These are phyloP conservation scores for Solanum corneliomulleri DNA, from an alignment of 257 asterid species.

Conservation along the genomic window DNA sequence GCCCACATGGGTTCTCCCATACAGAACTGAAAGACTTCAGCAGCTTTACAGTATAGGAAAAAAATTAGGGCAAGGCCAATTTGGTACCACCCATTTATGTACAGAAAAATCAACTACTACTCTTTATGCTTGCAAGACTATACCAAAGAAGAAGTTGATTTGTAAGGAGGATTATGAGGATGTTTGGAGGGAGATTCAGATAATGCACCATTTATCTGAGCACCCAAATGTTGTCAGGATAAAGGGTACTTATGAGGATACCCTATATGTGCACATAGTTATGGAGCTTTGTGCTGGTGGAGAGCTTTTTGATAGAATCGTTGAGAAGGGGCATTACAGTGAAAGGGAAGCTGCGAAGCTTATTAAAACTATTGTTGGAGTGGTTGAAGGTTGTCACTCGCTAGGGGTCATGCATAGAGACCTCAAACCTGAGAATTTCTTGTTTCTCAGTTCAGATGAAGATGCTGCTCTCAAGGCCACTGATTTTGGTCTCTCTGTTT, in stretches of 20 bases:
- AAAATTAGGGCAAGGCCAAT: slow-evolving; percentile 60
- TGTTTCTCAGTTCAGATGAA: slow-evolving; percentile 27
- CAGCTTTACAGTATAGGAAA: slow-evolving; percentile 35
- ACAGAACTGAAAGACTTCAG: slow-evolving; percentile 35
- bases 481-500: slow-evolving; percentile 84
- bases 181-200: slow-evolving; percentile 72
- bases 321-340: slow-evolving; percentile 70
- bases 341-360: slow-evolving; percentile 70
- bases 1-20: slow-evolving; percentile 37
- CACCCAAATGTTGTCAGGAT: slow-evolving; percentile 73
- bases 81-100: slow-evolving; percentile 49
- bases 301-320: slow-evolving; percentile 83
- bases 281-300: slow-evolving; percentile 56
- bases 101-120: slow-evolving; percentile 40
- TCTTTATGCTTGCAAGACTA: slow-evolving; percentile 54
- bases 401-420: neutral
- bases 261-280: neutral
- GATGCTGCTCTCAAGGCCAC: slow-evolving; percentile 85
- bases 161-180: slow-evolving; percentile 54
- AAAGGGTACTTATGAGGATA: neutral
- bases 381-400: neutral
- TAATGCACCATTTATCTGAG: slow-evolving; percentile 64
- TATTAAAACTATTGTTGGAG: slow-evolving; percentile 28
- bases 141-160: slow-evolving; percentile 50
- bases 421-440: neutral